Conservation (phyloP, 225 moss, liverwort and hornwort genomes). For the Marchantia paleacea region DNA sequence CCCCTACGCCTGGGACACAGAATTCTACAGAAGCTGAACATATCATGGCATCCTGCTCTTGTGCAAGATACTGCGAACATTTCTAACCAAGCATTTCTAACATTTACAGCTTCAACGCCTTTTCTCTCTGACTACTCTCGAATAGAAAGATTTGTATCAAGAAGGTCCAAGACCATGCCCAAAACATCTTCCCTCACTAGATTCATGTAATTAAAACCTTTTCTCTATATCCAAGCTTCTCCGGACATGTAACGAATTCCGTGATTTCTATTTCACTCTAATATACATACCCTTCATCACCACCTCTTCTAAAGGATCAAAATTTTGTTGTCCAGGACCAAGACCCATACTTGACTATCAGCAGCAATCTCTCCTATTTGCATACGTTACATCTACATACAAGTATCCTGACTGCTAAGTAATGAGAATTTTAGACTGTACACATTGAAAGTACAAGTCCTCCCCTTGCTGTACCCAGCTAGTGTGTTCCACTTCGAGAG, state of each 20-base stretch:
- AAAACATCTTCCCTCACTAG: neutral
- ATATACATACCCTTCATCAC: neutral
- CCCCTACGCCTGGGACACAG: too few relatives aligned
- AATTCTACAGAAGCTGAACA: too few relatives aligned
- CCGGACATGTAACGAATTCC: neutral
- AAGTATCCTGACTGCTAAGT: neutral
- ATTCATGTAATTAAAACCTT: neutral
- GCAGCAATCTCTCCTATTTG: neutral
- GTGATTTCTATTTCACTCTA: neutral
- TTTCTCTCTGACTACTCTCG: neutral
- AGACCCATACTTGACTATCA: neutral
- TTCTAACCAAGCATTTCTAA: too few relatives aligned
- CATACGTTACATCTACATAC: neutral
- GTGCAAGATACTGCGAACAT: too few relatives aligned
- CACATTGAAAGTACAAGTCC: conserved; percentile 9
- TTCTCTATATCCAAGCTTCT: neutral
- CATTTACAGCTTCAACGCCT: too few relatives aligned
- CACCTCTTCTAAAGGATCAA: neutral
- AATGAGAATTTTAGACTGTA: neutral
- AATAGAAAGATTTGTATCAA: neutral
- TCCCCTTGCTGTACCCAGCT: neutral
- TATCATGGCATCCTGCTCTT: too few relatives aligned
- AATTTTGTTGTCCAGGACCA: neutral
- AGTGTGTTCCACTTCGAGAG: neutral
- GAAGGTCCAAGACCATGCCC: neutral